A percentile compares a stretch with the other conserved stretches of the same genome.
Conservation (phyloP, 306 rosid genomes). For the Chamaecrista fasciculata region DNA sequence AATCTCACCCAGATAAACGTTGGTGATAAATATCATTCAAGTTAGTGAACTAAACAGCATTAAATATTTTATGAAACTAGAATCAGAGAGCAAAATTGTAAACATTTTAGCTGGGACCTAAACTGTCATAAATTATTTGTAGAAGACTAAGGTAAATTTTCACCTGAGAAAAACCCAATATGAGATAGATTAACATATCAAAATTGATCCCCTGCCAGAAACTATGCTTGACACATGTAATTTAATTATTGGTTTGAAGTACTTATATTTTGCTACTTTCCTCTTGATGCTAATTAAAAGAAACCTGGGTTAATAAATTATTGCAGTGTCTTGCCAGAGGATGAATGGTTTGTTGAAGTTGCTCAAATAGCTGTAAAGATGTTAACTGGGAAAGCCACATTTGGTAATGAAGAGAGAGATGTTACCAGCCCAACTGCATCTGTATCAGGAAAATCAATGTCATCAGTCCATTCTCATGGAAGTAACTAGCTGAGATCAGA, state of each 20-base stretch:
- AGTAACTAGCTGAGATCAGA: slow-evolving; percentile 35
- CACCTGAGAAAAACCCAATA: too few species aligned
- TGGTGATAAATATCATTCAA: not conserved
- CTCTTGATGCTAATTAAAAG: slow-evolving; percentile 17
- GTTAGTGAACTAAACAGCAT: too few species aligned
- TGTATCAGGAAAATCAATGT: slow-evolving; percentile 41
- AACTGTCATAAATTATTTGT: not conserved
- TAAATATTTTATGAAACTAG: too few species aligned
- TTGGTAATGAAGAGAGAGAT: slow-evolving; percentile 53
- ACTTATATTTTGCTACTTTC: not conserved
- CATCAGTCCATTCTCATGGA: slow-evolving; percentile 51
- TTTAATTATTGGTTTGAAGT: not conserved
- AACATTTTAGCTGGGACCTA: not conserved
- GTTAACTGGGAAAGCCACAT: slow-evolving; percentile 66
- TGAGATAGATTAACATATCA: too few species aligned
- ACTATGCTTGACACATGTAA: not conserved
- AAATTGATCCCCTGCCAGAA: too few species aligned
- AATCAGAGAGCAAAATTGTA: too few species aligned
- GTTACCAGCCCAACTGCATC: slow-evolving; percentile 61
- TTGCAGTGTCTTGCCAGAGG: slow-evolving; percentile 75
- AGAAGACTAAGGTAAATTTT: not conserved
- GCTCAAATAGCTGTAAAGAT: slow-evolving; percentile 79
- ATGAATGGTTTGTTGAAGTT: slow-evolving; percentile 94
- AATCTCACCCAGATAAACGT: not conserved
- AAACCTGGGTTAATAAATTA: slow-evolving; percentile 12